phyloP scores from a whole-genome alignment of 2,329 filamentous ascomycete genomes.

The Fusarium solani-melongenae region DNA sequence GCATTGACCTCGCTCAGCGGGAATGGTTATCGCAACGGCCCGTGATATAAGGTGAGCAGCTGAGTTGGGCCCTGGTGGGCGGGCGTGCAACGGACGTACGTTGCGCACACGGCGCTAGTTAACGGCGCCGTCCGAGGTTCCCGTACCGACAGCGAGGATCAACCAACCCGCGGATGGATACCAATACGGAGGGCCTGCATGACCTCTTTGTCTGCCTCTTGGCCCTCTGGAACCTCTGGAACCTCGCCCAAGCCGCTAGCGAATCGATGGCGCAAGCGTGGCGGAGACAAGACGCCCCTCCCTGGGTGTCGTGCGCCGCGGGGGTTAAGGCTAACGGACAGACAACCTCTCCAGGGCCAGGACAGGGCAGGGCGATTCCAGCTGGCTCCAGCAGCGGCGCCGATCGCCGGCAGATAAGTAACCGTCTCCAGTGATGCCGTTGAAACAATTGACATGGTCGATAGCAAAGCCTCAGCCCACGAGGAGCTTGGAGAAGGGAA shows the following conservation, averaged over 20 bases:
- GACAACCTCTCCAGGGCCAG: background rate
- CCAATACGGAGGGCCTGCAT: constrained; percentile 7
- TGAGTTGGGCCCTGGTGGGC: background rate
- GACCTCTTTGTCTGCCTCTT: background rate
- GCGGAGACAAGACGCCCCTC: constrained; percentile 26
- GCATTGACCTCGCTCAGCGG: constrained; percentile 4
- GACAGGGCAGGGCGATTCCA: background rate
- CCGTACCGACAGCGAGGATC: constrained; percentile 11
- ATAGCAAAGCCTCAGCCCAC: background rate
- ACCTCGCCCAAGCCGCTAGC: constrained; percentile 9
- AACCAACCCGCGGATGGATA: background rate
- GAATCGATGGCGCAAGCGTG: constrained; percentile 29
- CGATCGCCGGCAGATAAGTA: constrained; percentile 1
- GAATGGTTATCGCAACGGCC: constrained; percentile 11
- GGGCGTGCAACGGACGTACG: background rate
- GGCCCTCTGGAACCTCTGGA: constrained; percentile 3
- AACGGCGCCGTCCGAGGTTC: constrained; percentile 21
- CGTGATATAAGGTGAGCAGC: constrained; percentile 8
- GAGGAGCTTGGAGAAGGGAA: constrained; percentile 9
- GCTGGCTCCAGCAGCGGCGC: constrained; percentile 7
- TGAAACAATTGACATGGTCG: background rate
- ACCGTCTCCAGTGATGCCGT: background rate
- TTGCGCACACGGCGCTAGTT: constrained; percentile 6
- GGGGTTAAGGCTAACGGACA: background rate
- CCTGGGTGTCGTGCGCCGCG: background rate